Conservation (phyloP, 139 green algal species). For the Axilococcus clingmanii region DNA sequence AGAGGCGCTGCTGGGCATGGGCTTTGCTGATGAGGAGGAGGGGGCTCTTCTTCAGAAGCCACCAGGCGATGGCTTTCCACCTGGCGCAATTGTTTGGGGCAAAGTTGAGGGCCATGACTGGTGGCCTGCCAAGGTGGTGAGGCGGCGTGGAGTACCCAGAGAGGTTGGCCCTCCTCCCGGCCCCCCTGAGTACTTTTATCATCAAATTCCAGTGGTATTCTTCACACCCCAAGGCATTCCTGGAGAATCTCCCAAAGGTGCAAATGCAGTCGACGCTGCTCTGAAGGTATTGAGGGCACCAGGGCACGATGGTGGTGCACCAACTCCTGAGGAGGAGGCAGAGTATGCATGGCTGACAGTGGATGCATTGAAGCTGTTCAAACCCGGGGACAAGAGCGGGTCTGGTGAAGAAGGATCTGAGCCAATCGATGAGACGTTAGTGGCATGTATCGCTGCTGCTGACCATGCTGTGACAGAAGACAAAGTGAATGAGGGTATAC, state of each 20-base stretch:
- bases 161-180: constrained; percentile 67
- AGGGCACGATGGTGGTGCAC: background rate
- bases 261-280: background rate
- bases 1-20: constrained; percentile 64
- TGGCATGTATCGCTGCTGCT: constrained; percentile 42
- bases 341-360: constrained; percentile 84
- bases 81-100: constrained; percentile 76
- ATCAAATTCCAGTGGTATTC: constrained; percentile 78
- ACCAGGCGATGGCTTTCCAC: constrained; percentile 31
- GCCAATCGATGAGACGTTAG: constrained; percentile 22
- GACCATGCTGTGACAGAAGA: constrained; percentile 27
- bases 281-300: constrained; percentile 3
- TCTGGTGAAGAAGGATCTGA: constrained; percentile 3
- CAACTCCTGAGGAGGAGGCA: constrained; percentile 52
- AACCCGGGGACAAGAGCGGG: constrained; percentile 26
- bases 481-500: constrained; percentile 1
- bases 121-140: constrained; percentile 76
- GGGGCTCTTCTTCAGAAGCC: constrained; percentile 10
- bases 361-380: constrained; percentile 67
- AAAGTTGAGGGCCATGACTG: constrained; percentile 90
- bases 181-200: constrained; percentile 38
- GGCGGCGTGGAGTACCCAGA: constrained; percentile 64
- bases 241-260: constrained; percentile 40
- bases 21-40: constrained; percentile 28
- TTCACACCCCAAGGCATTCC: constrained; percentile 77